Base-by-base conservation (phyloP, 225 moss, liverwort and hornwort species). In the Anthoceros angustus region DNA sequence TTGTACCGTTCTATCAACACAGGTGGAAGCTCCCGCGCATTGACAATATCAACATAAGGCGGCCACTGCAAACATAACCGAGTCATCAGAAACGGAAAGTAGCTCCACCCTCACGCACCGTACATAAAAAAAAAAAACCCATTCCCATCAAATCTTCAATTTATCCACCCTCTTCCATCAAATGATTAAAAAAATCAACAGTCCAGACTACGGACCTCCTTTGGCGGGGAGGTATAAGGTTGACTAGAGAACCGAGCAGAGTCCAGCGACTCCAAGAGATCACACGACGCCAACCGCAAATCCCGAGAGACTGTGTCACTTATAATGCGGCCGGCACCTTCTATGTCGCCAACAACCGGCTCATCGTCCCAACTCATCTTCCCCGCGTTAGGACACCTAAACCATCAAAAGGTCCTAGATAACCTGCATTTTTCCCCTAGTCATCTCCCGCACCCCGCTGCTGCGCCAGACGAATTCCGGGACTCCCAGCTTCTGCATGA, bases 1-100 rank as follows among this genome's bases (percentile, higher is more conserved):
- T 86, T 92, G 71, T 98, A 98, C 40, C 92, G 85, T 75, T 98
- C 90, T n/a, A 98, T 87, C 67, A 98, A 72, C 39, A 92, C 98
- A n/a, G 98, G 92, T 5, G 92, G 92, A 40, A 98, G 89, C 42
- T 98, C 92, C 76, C 87, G 82, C 69, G 87, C 78, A 72, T 87
- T 92, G 43, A 84, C 83, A 20, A 92, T 87, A 71, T 89, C 92
- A 50, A 98, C 87, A 12, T 83, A 79, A 15, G 92, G 73, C 69
- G 98, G 98, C 92, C 92, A 98, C 92, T 98, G 84, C 86, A 82
- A 32, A 32, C 32, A 4, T 32, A 1, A 32, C 32, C 32, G 4
- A 32, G 4, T 32, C 32, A 32, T 32, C 32, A 32, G 32, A 32
- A 32, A 32, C 32, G 32, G 32, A 32, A 32, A 32, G 32, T 32